Conservation (phyloP, 2,329 filamentous ascomycete species). For the Pezicula neosporulosa region DNA sequence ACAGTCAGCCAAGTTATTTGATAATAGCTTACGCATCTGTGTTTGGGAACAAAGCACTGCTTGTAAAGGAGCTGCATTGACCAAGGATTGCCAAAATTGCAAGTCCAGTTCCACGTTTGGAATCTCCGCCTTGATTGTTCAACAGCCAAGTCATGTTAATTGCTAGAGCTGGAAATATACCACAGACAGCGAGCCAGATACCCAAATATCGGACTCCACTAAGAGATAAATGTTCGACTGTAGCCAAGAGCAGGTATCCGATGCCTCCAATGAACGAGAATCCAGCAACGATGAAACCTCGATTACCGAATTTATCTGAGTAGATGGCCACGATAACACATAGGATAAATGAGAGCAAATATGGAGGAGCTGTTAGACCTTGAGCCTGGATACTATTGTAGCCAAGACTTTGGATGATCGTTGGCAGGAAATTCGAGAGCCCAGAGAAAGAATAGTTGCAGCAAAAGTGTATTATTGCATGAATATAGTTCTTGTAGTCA, state of each 20-base stretch:
- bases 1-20: background rate
- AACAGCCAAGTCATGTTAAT: slow-evolving; percentile 29
- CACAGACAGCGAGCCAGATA: slow-evolving; percentile 32
- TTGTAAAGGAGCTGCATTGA: slow-evolving; percentile 28
- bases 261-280: slow-evolving; percentile 23
- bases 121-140: slow-evolving; percentile 29
- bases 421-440: slow-evolving; percentile 38
- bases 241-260: slow-evolving; percentile 32
- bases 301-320: slow-evolving; percentile 32
- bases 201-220: slow-evolving; percentile 32
- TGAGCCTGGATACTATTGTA: slow-evolving; percentile 35
- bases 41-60: slow-evolving; percentile 21
- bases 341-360: slow-evolving; percentile 35
- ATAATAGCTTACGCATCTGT: slow-evolving; percentile 13
- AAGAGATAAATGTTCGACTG: slow-evolving; percentile 45
- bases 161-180: slow-evolving; percentile 28
- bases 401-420: slow-evolving; percentile 37
- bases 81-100: slow-evolving; percentile 23
- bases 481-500: slow-evolving; percentile 35
- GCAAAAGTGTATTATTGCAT: slow-evolving; percentile 35
- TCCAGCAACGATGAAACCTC: slow-evolving; percentile 31
- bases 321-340: slow-evolving; percentile 27
- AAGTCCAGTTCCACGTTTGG: slow-evolving; percentile 25
- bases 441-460: slow-evolving; percentile 35
- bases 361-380: slow-evolving; percentile 37